Base-by-base conservation (phyloP, 495 filamentous ascomycete species). In the Darksidea phi region DNA sequence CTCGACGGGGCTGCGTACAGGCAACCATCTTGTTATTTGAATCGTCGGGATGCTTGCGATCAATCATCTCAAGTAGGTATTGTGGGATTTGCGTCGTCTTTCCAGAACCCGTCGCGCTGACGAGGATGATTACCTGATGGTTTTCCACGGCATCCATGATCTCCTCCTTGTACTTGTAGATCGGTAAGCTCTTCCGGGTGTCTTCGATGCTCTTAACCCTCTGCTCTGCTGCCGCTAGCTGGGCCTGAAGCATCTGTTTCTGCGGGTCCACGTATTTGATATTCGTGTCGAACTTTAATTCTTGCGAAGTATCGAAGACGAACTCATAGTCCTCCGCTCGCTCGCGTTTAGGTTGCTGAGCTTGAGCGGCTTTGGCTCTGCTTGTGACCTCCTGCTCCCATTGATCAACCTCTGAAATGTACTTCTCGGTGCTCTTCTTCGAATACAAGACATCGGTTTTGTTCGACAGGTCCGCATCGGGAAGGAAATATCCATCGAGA, bases 321-420 rank as follows among this genome's bases (percentile, higher is more conserved):
- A 93, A 96, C 57, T 96, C 94, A 72, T 97, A 97, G 48, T 96
- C 85, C 6, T 88, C 90, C 65, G 89, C 86, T 49, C 93, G 86
- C n/a, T 86, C 83, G 20, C 88, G 81, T 70, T 93, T 89, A 8
- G 78, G 76, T 54, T 84, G 80, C 53, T 84, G 79, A 59, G 96
- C 89, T 71, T 97, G 93, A 5, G 41, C 41, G 15, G 91, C 86
- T 67, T 91, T 91, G 1, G 90, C 94, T 73, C 95, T 95, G 63
- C 87, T 82, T 6, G 87, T 86, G 72, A 97, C 94, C 72, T 97
- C 91, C 46, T 85, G 73, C 73, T 98, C 94, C 92, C 91, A 97
- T 71, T 96, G 90, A 57, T 97, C 90, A 64, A 95, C 90, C 72
- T 98, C 94, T 0, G 94, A 96, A 49, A 97, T 80, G 67, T 89